Evolutionary conservation across 306 rosid genomes (phyloP), one percentile per base, ranked within the genome.

Genomic region (Adenanthera pavonina): DNA sequence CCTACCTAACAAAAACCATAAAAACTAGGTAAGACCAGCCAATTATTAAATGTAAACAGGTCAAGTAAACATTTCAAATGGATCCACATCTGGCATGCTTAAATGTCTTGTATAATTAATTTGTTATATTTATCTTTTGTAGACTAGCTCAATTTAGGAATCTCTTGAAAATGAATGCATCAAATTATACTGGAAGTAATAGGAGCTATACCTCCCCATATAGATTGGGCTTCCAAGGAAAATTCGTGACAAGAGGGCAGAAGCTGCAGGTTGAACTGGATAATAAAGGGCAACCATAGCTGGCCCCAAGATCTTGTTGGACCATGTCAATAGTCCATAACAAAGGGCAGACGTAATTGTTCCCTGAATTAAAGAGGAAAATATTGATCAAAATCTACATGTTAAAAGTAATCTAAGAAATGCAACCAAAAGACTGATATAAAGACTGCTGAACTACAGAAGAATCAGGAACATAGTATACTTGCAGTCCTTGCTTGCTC

Each of bases 221-320:
- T 92, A 95, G 73, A 93, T 77, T 78, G 98, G 91, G 74, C 94
- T 95, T 82, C 99, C 99, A n/a, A 95, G 92, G 85, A 95, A 93
- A 76, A 95, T 74, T 79, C 80, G 91, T 72, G 99, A 93, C 72
- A 95, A 71, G 64, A 93, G 8, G 1, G 98, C 87, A 48, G 99
- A 89, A 59, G 89, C 88, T 0, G 86, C 97, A 85, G 99, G 99
- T 78, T 95, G 99, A 83, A 95, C 94, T 66, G 99, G 99, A 82
- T 87, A 89, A 86, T 95, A 95, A 74, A 93, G 94, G 80, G 99
- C 89, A 72, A 95, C 98, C 90, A 95, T 77, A 62, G 98, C 84
- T 75, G 99, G 99, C 74, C 99, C 99, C 84, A 95, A 76, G 76
- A 95, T 89, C 83, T 90, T 95, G 83, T 90, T 95, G 90, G 94